Evolutionary conservation across 768 basidiomycete species (phyloP).

Genomic region (Kwoniella heveanensis): DNA sequence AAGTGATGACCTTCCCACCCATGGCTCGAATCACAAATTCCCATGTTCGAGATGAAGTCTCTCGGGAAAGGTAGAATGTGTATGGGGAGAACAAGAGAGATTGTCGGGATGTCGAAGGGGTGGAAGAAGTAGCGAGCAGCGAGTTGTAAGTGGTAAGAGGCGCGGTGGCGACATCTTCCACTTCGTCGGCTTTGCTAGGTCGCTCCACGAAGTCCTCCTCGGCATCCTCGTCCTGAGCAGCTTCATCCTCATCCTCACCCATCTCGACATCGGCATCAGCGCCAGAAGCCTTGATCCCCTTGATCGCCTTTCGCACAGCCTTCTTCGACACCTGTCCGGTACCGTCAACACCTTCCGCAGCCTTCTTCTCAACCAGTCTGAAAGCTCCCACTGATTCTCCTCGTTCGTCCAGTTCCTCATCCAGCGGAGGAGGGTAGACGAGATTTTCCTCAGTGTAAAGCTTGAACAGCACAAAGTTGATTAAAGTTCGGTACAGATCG

Average conservation of each 20-base stretch:
- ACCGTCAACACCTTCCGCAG: constrained; percentile 51
- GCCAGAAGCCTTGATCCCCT: constrained; percentile 57
- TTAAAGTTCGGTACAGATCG: constrained; percentile 93
- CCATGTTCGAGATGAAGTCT: constrained; percentile 85
- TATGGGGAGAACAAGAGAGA: constrained; percentile 72
- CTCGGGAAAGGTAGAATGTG: constrained; percentile 90
- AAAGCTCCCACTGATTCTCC: constrained; percentile 88
- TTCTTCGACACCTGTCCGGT: constrained; percentile 63
- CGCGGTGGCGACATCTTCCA: constrained; percentile 57
- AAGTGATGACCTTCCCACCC: constrained; percentile 86
- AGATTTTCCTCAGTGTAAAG: constrained; percentile 93
- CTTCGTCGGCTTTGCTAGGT: constrained; percentile 50
- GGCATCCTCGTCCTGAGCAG: constrained; percentile 39
- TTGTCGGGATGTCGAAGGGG: constrained; percentile 55
- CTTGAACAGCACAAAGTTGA: constrained; percentile 95
- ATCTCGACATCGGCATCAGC: constrained; percentile 46
- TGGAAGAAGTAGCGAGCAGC: constrained; percentile 51
- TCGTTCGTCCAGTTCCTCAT: constrained; percentile 78
- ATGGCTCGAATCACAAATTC: constrained; percentile 91
- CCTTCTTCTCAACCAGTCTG: constrained; percentile 64
- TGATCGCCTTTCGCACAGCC: constrained; percentile 62
- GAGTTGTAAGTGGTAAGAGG: constrained; percentile 62
- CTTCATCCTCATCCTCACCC: constrained; percentile 34
- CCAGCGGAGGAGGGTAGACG: constrained; percentile 92
- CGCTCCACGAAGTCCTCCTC: constrained; percentile 57